phyloP scores from a whole-genome alignment of 2,329 filamentous ascomycete genomes.

The Nothophaeocryptopus gaeumannii region DNA sequence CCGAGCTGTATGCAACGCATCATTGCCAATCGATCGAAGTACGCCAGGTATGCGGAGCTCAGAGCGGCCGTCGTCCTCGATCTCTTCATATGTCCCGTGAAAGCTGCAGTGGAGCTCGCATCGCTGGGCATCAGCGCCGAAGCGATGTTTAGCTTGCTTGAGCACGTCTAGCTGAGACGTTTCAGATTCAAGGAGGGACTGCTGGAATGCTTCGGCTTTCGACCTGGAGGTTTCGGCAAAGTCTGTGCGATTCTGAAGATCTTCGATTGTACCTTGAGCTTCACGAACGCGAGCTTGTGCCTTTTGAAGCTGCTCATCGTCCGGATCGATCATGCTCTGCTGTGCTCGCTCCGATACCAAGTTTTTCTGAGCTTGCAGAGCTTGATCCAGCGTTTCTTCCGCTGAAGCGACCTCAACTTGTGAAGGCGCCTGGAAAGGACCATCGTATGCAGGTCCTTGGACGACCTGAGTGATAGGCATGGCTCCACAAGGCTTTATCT shows the following conservation, averaged over 20 bases:
- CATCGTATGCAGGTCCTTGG: slow-evolving; percentile 44
- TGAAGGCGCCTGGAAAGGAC: slow-evolving; percentile 35
- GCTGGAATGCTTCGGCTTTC: slow-evolving; percentile 33
- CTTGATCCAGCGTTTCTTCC: slow-evolving; percentile 30
- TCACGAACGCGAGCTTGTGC: slow-evolving; percentile 11
- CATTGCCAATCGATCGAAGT: slow-evolving; percentile 22
- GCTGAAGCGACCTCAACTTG: slow-evolving; percentile 22
- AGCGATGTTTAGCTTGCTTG: background rate
- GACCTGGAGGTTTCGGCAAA: slow-evolving; percentile 5
- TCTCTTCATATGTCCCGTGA: slow-evolving; percentile 35
- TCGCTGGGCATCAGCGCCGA: slow-evolving; percentile 8
- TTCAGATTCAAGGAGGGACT: slow-evolving; percentile 22
- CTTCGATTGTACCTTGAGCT: slow-evolving; percentile 11
- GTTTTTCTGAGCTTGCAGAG: slow-evolving; percentile 13
- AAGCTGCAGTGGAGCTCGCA: slow-evolving; percentile 34
- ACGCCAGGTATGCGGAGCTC: slow-evolving; percentile 42
- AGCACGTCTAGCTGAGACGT: slow-evolving; percentile 28
- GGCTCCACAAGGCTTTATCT: slow-evolving; percentile 38
- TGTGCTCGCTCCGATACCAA: background rate
- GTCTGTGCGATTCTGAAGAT: slow-evolving; percentile 13
- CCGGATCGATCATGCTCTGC: background rate
- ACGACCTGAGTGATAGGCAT: slow-evolving; percentile 46
- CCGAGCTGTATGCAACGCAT: background rate
- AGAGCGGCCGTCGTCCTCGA: slow-evolving; percentile 40
- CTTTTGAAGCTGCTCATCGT: slow-evolving; percentile 2